These are phyloP conservation scores for Aspergillus hancockii DNA, from an alignment of 495 filamentous ascomycete species.

Conservation along the genomic window DNA sequence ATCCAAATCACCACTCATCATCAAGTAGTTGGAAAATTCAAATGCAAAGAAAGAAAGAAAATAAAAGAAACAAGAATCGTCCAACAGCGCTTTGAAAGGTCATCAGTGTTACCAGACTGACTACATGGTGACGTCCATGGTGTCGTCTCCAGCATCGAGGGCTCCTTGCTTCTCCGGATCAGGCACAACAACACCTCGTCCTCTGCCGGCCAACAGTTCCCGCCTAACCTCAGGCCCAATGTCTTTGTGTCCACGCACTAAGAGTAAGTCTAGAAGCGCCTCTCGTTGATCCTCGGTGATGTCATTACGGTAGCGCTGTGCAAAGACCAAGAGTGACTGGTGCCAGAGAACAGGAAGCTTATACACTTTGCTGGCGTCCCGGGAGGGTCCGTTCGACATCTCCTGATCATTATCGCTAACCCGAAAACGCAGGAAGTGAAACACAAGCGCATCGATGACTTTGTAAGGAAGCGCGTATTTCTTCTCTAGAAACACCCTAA, in stretches of 20 bases:
- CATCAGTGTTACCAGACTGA: conserved; percentile 25
- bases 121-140: conserved; percentile 65
- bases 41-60: background rate
- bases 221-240: conserved; percentile 91
- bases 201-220: conserved; percentile 86
- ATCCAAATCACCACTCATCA: conserved; percentile 28
- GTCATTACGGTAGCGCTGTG: conserved; percentile 90
- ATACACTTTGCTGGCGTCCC: conserved; percentile 47
- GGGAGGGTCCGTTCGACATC: conserved; percentile 40
- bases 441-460: conserved; percentile 90
- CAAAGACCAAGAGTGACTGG: conserved; percentile 84
- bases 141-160: conserved; percentile 78
- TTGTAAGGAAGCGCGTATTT: conserved; percentile 94
- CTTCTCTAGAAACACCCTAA: conserved; percentile 90
- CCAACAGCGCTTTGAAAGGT: conserved; percentile 17
- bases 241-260: conserved; percentile 80
- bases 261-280: conserved; percentile 83
- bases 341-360: conserved; percentile 89
- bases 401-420: conserved; percentile 52
- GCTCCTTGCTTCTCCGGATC: conserved; percentile 54
- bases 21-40: conserved; percentile 24
- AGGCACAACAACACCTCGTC: conserved; percentile 74
- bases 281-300: conserved; percentile 93
- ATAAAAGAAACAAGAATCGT: background rate
- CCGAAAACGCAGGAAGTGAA: conserved; percentile 91